These are phyloP conservation scores for Rhynchospora pubera DNA, from an alignment of 176 grass and related monocot species.

Conservation along the genomic window DNA sequence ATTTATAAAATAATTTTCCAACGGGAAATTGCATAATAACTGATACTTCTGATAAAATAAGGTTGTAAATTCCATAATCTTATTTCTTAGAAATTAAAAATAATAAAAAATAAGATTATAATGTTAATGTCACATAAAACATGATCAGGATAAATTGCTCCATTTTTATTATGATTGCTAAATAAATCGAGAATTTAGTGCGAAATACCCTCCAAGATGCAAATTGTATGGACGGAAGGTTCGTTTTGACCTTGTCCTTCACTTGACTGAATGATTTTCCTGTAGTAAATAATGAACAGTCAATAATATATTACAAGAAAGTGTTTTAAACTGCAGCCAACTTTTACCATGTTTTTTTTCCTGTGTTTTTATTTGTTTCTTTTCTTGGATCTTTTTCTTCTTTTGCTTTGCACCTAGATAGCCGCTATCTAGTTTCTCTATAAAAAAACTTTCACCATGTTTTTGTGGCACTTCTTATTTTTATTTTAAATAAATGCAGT, in stretches of 20 bases:
- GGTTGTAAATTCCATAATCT: background rate
- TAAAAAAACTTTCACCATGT: background rate
- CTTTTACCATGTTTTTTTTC: background rate
- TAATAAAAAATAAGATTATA: background rate
- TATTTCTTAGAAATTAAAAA: background rate
- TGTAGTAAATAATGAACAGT: conserved; percentile 19
- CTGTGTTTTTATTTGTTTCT: no score
- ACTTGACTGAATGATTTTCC: conserved; percentile 34
- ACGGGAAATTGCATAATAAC: background rate
- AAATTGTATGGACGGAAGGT: conserved; percentile 43
- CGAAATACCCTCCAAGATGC: conserved; percentile 37
- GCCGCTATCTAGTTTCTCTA: no score
- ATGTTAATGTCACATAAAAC: background rate
- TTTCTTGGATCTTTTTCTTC: no score
- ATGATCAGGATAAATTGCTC: background rate
- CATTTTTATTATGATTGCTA: background rate
- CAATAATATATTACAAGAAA: background rate
- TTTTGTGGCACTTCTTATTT: background rate
- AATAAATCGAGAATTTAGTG: background rate
- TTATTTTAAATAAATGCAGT: background rate
- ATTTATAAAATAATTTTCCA: background rate
- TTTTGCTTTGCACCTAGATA: no score
- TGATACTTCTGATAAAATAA: background rate
- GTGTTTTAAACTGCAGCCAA: background rate
- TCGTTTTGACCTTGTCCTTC: conserved; percentile 32